Evolutionary conservation across 768 basidiomycete species (phyloP).

Genomic region (Boletus pseudo-olivaceus): DNA sequence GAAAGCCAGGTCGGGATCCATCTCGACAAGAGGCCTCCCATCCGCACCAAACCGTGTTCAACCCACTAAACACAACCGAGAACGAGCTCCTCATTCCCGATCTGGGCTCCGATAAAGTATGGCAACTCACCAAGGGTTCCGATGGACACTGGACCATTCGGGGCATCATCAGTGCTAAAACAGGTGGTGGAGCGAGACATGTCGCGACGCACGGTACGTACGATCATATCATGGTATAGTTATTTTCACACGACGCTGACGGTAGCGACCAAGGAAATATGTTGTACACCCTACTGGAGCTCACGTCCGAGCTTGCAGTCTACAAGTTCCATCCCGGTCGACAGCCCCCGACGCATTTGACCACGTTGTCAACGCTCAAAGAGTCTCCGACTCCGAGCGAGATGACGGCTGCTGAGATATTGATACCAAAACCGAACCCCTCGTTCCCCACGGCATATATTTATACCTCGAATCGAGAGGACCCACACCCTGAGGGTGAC

Average conservation of each 20-base stretch:
- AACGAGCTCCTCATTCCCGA: slow-evolving; percentile 70
- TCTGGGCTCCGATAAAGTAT: slow-evolving; percentile 69
- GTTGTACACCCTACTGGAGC: slow-evolving; percentile 67
- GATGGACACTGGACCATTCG: slow-evolving; percentile 47
- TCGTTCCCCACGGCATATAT: slow-evolving; percentile 56
- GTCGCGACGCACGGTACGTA: slow-evolving; percentile 56
- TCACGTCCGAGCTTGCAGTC: slow-evolving; percentile 53
- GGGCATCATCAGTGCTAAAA: slow-evolving; percentile 46
- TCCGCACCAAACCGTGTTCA: slow-evolving; percentile 64
- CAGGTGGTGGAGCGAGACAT: slow-evolving; percentile 72
- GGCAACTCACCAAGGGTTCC: slow-evolving; percentile 44
- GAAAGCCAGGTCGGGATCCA: slow-evolving; percentile 57
- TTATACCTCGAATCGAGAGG: slow-evolving; percentile 74
- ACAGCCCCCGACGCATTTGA: slow-evolving; percentile 35
- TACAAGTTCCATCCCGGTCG: slow-evolving; percentile 50
- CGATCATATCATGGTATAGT: not conserved
- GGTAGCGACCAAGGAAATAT: slow-evolving; percentile 43
- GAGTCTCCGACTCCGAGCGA: slow-evolving; percentile 41
- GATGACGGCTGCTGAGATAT: slow-evolving; percentile 69
- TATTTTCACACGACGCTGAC: not conserved
- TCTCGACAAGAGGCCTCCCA: slow-evolving; percentile 71
- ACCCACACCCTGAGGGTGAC: slow-evolving; percentile 67
- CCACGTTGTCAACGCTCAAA: slow-evolving; percentile 46
- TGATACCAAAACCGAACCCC: slow-evolving; percentile 52
- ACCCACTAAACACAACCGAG: slow-evolving; percentile 40